These are phyloP conservation scores for Trichophyton simii DNA, from an alignment of 2,329 filamentous ascomycete genomes.

Conservation along the genomic window DNA sequence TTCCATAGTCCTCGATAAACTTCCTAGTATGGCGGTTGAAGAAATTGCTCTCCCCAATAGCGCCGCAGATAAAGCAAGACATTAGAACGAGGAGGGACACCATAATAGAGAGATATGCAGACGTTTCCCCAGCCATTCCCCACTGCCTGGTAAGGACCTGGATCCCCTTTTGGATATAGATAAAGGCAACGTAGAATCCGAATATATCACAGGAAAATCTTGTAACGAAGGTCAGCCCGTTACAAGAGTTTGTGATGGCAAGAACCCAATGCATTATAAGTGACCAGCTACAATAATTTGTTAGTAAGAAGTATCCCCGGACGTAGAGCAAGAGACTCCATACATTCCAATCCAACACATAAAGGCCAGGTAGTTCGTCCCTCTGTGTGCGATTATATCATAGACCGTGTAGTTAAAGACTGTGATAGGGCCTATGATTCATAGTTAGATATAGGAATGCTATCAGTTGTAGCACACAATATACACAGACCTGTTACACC, in stretches of 20 bases:
- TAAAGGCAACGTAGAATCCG: constrained; percentile 83
- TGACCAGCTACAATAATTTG: constrained; percentile 51
- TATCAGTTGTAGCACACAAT: not conserved
- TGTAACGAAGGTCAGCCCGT: constrained; percentile 77
- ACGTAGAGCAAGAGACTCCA: constrained; percentile 18
- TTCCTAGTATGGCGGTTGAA: constrained; percentile 65
- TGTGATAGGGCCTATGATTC: constrained; percentile 60
- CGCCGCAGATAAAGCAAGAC: constrained; percentile 60
- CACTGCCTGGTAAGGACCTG: constrained; percentile 72
- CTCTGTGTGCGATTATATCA: constrained; percentile 66
- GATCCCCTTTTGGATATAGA: constrained; percentile 83
- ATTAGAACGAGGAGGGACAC: constrained; percentile 67
- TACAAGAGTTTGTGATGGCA: constrained; percentile 74
- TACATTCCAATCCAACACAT: constrained; percentile 83
- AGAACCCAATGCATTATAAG: constrained; percentile 74
- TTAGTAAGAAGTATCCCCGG: not conserved
- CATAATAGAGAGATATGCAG: constrained; percentile 62
- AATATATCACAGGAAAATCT: constrained; percentile 89
- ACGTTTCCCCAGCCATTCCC: constrained; percentile 45
- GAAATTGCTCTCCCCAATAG: constrained; percentile 56
- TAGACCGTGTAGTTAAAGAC: constrained; percentile 93
- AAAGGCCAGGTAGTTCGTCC: constrained; percentile 73
- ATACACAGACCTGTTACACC: constrained; percentile 58
- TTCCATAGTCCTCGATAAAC: constrained; percentile 83
- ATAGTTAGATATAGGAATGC: not conserved